A percentile compares a stretch with the other conserved stretches of the same genome.
Evolutionary conservation across 2,329 filamentous ascomycete genomes (phyloP).

Genomic region (Chrysosphaeria jannelii): DNA sequence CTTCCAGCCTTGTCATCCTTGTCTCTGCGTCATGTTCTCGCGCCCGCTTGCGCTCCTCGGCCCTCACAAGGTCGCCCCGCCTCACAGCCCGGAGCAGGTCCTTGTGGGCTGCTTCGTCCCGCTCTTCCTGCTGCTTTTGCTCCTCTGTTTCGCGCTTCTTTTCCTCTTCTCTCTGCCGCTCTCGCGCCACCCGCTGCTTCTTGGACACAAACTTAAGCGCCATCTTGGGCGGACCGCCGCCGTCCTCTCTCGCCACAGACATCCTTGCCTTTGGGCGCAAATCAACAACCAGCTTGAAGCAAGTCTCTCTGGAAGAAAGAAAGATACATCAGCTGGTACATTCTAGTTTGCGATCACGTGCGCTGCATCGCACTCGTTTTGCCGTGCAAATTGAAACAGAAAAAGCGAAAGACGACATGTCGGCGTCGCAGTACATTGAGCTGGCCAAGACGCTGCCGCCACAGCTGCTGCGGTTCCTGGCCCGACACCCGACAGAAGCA

Average conservation of each 20-base stretch:
- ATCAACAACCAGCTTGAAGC: no score
- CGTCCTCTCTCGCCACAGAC: slow-evolving; percentile 1
- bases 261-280: no score
- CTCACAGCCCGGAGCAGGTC: slow-evolving; percentile 5
- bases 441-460: slow-evolving; percentile 46
- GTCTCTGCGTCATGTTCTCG: slow-evolving; percentile 1
- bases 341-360: slow-evolving; percentile 1
- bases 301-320: not conserved
- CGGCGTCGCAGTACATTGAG: slow-evolving; percentile 12
- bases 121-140: slow-evolving; percentile 6
- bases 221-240: slow-evolving; percentile 1
- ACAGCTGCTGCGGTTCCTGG: slow-evolving; percentile 62
- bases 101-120: slow-evolving; percentile 4
- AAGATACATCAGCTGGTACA: slow-evolving; percentile 9
- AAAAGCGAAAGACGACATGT: no score
- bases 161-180: slow-evolving; percentile 45
- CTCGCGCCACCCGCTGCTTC: slow-evolving; percentile 49
- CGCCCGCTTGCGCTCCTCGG: slow-evolving; percentile 6
- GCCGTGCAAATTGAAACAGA: no score
- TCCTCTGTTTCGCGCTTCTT: slow-evolving; percentile 20
- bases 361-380: not conserved
- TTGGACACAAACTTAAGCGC: slow-evolving; percentile 1
- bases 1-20: slow-evolving; percentile 16
- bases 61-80: slow-evolving; percentile 5
- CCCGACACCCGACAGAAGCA: slow-evolving; percentile 50